phyloP scores from a whole-genome alignment of 345 rosid genomes.

The Anastatica hierochuntica region DNA sequence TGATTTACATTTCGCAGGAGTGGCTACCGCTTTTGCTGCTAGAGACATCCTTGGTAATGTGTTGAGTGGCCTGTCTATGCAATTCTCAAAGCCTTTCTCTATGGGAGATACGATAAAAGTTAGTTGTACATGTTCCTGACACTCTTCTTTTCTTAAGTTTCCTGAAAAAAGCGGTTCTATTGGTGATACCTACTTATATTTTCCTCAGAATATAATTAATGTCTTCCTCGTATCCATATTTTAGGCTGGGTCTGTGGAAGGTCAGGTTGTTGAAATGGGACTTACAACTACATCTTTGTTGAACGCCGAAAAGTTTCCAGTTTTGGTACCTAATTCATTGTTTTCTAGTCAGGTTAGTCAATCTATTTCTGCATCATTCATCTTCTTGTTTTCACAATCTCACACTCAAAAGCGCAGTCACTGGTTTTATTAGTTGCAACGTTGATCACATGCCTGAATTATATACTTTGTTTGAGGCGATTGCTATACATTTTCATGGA shows the following conservation, averaged over 20 bases:
- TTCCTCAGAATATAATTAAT: too few species aligned
- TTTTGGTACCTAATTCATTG: slow-evolving; percentile 81
- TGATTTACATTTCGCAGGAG: slow-evolving; percentile 40
- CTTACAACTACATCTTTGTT: slow-evolving; percentile 71
- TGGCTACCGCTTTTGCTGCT: slow-evolving; percentile 97
- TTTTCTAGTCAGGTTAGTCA: slow-evolving; percentile 83
- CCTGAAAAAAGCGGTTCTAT: neutral
- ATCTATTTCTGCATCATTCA: neutral
- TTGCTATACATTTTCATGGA: neutral
- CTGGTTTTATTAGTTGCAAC: neutral
- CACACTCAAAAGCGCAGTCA: neutral
- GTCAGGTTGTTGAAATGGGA: slow-evolving; percentile 91
- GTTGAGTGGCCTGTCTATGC: slow-evolving; percentile 83
- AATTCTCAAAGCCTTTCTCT: slow-evolving; percentile 78
- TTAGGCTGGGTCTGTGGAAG: slow-evolving; percentile 90
- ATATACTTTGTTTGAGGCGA: neutral
- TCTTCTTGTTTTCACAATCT: neutral
- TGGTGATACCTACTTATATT: too few species aligned
- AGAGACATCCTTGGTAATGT: slow-evolving; percentile 87
- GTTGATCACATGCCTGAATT: neutral
- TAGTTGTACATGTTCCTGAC: slow-evolving; percentile 17
- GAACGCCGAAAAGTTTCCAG: slow-evolving; percentile 74
- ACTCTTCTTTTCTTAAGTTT: neutral
- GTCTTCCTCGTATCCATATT: slow-evolving; percentile 1
- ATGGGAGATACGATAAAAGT: slow-evolving; percentile 94